Conservation (phyloP, 2,329 filamentous ascomycete genomes). For the Fusarium clavum region DNA sequence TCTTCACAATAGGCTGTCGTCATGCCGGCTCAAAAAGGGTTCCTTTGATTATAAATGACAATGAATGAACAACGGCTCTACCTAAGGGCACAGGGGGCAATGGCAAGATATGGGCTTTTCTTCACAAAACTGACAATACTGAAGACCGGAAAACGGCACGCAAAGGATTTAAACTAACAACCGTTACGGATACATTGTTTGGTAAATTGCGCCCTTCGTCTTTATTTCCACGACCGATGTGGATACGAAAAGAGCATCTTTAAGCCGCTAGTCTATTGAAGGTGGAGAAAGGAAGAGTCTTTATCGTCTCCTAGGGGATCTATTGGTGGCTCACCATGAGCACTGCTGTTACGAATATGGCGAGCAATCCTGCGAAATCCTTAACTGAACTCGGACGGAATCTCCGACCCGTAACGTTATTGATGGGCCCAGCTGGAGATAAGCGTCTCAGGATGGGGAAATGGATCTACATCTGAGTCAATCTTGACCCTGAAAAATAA, state of each 20-base stretch:
- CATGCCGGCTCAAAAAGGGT: constrained; percentile 5
- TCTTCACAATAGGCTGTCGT: constrained; percentile 23
- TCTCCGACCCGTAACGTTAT: background rate
- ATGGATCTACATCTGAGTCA: constrained; percentile 21
- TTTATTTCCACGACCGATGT: constrained; percentile 34
- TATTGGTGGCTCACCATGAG: constrained; percentile 1
- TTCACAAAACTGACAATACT: background rate
- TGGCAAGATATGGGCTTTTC: background rate
- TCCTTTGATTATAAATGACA: background rate
- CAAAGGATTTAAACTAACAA: constrained; percentile 15
- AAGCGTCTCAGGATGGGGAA: constrained; percentile 19
- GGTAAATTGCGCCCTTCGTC: constrained; percentile 15
- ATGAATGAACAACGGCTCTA: background rate
- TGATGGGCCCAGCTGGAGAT: constrained; percentile 12
- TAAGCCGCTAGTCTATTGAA: constrained; percentile 13
- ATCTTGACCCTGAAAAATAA: background rate
- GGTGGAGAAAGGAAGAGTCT: constrained; percentile 35
- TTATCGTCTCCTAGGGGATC: constrained; percentile 24
- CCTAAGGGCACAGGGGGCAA: background rate
- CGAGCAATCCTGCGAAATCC: constrained; percentile 5
- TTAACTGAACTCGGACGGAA: constrained; percentile 7
- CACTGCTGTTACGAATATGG: constrained; percentile 15
- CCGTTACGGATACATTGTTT: constrained; percentile 5
- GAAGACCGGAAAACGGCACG: constrained; percentile 21
- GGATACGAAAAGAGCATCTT: constrained; percentile 26